These are phyloP conservation scores for Dalbergia cultrata DNA, from an alignment of 306 rosid species.

Conservation along the genomic window DNA sequence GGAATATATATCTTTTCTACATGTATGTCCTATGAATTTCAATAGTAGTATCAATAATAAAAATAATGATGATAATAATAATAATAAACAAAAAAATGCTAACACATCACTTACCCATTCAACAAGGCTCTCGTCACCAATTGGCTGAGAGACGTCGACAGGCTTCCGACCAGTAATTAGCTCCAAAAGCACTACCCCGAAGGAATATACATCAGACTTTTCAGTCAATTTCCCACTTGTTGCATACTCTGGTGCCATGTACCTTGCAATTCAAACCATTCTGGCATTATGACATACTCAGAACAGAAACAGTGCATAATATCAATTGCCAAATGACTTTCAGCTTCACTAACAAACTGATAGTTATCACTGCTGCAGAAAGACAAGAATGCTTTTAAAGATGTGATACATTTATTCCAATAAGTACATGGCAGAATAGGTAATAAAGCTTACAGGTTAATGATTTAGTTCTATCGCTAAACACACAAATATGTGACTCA, in stretches of 20 bases:
- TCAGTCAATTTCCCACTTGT: conserved; percentile 98
- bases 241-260: conserved; percentile 99
- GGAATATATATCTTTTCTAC: not conserved
- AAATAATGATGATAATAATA: not conserved
- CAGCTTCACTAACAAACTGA: not conserved
- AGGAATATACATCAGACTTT: conserved; percentile 96
- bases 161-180: conserved; percentile 94
- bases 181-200: conserved; percentile 95
- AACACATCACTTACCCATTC: conserved; percentile 82
- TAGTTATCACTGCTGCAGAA: conserved; percentile 2
- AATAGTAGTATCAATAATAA: not conserved
- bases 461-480: not conserved
- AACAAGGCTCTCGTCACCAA: conserved; percentile 95
- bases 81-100: not conserved
- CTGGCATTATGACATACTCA: conserved; percentile 39
- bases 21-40: conserved; percentile 2
- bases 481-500: conserved; percentile 2
- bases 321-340: conserved; percentile 10
- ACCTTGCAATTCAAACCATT: conserved; percentile 63
- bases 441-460: not conserved
- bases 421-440: not conserved
- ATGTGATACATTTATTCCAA: conserved; percentile 8
- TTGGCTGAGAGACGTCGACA: conserved; percentile 93
- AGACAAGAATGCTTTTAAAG: not conserved
- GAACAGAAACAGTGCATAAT: not conserved